Percentiles rank a stretch among this genome's conserved stretches.
These are phyloP conservation scores for Cutaneotrichosporon mucoides DNA, from an alignment of 1,284 basidiomycete genomes.

Conservation along the genomic window DNA sequence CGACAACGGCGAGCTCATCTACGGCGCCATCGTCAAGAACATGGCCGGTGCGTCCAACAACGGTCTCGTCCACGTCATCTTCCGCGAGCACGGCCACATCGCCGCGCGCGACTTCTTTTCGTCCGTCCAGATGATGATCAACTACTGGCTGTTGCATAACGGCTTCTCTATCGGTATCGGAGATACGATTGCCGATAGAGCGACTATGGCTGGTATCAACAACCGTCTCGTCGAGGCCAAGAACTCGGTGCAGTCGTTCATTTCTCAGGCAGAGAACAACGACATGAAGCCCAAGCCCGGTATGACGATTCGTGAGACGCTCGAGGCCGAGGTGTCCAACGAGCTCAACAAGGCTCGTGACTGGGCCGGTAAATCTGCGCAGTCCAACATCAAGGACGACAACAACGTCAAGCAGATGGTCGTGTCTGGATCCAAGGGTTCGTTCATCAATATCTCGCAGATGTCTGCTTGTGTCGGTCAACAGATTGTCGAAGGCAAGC, in stretches of 20 bases:
- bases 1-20: conserved; percentile 95
- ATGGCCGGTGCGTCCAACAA: conserved; percentile 93
- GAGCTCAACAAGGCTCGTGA: conserved; percentile 96
- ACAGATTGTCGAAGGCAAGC: conserved; percentile 95
- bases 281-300: conserved; percentile 81
- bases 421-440: conserved; percentile 96
- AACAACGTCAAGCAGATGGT: conserved; percentile 99
- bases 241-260: conserved; percentile 64
- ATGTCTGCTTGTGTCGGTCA: conserved; percentile 99
- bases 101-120: conserved; percentile 90
- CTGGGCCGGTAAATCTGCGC: conserved; percentile 88
- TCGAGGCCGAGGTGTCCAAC: conserved; percentile 87
- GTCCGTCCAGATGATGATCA: conserved; percentile 90
- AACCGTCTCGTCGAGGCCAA: conserved; percentile 79
- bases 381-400: conserved; percentile 93
- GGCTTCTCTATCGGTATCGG: conserved; percentile 99
- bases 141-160: conserved; percentile 98
- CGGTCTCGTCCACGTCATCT: conserved; percentile 93
- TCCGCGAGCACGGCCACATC: conserved; percentile 95
- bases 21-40: conserved; percentile 96
- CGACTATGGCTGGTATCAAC: conserved; percentile 82
- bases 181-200: conserved; percentile 91
- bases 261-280: conserved; percentile 75
- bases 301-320: conserved; percentile 99
- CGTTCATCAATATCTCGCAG: conserved; percentile 99